Evolutionary conservation across 495 filamentous ascomycete species (phyloP).

Genomic region (Podospora sp.): DNA sequence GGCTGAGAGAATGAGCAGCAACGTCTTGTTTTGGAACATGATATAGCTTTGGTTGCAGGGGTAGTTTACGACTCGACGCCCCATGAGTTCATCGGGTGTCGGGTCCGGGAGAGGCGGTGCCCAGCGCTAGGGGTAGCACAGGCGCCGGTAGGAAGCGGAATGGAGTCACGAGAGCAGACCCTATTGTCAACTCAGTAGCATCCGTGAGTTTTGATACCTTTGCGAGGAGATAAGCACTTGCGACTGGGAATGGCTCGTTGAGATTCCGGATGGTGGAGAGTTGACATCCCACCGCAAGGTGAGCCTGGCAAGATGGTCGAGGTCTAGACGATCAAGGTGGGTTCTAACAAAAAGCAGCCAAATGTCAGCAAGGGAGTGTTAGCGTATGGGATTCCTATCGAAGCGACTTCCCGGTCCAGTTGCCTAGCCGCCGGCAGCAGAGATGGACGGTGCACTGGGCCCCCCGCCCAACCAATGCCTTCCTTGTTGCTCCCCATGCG

Average conservation of each 20-base stretch:
- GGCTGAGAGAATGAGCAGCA: no score
- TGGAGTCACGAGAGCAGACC: conserved; percentile 13
- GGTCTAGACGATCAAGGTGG: background rate
- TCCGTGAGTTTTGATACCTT: background rate
- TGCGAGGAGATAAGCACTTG: background rate
- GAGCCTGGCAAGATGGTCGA: no score
- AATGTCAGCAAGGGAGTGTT: background rate
- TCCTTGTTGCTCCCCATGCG: conserved; percentile 19
- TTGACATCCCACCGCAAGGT: background rate
- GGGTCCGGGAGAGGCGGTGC: background rate
- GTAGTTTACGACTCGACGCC: background rate
- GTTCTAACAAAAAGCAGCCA: background rate
- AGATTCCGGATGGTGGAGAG: background rate
- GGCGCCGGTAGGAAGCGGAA: conserved; percentile 5
- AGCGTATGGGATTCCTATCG: background rate
- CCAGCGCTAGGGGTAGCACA: background rate
- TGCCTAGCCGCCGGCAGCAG: conserved; percentile 1
- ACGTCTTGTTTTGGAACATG: no score
- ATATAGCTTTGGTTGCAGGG: no score
- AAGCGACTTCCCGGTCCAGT: conserved; percentile 5
- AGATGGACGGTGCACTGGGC: conserved; percentile 11
- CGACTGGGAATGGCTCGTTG: background rate
- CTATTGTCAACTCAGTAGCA: background rate
- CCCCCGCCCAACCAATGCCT: conserved; percentile 17
- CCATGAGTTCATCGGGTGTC: background rate